Evolutionary conservation across 352 stramenopile genomes (phyloP).

Genomic region (Aphanomyces euteiches): DNA sequence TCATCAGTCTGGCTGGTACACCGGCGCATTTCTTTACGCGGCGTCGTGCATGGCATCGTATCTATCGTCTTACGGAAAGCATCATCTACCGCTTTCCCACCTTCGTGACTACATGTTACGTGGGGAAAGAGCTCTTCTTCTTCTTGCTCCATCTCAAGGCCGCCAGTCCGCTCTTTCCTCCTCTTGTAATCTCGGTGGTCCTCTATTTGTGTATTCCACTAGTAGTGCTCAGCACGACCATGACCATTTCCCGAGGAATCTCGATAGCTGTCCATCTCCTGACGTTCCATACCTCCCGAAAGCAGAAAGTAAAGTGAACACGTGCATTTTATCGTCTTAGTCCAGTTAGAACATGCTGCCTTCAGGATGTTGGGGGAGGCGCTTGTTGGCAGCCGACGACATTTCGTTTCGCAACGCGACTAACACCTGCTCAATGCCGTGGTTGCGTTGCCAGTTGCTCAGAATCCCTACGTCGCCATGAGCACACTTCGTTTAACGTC

Average conservation of each 20-base stretch:
- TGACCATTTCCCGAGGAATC: constrained; percentile 8
- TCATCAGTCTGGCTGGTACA: constrained; percentile 50
- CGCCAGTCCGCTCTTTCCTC: neutral
- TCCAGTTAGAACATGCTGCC: constrained; percentile 81
- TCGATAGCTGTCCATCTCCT: constrained; percentile 16
- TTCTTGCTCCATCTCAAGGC: constrained; percentile 50
- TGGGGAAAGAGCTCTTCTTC: constrained; percentile 58
- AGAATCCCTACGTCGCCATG: constrained; percentile 36
- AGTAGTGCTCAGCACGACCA: constrained; percentile 12
- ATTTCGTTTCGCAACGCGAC: constrained; percentile 88
- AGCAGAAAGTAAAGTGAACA: constrained; percentile 1
- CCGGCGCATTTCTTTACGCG: constrained; percentile 57
- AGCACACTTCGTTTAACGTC: neutral
- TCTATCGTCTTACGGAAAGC: constrained; percentile 58
- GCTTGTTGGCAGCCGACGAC: constrained; percentile 80
- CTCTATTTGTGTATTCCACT: constrained; percentile 19
- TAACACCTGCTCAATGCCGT: constrained; percentile 87
- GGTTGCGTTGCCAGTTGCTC: constrained; percentile 82
- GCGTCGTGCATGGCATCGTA: constrained; percentile 54
- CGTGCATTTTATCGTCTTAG: neutral
- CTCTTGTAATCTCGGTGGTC: neutral
- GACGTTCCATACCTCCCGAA: neutral
- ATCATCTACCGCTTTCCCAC: constrained; percentile 49
- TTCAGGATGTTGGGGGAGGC: constrained; percentile 88
- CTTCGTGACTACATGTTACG: constrained; percentile 46